Percentiles rank a stretch among this genome's conserved stretches.
Evolutionary conservation across 805 yeast genomes (phyloP).

Genomic region (Candida peoriensis): DNA sequence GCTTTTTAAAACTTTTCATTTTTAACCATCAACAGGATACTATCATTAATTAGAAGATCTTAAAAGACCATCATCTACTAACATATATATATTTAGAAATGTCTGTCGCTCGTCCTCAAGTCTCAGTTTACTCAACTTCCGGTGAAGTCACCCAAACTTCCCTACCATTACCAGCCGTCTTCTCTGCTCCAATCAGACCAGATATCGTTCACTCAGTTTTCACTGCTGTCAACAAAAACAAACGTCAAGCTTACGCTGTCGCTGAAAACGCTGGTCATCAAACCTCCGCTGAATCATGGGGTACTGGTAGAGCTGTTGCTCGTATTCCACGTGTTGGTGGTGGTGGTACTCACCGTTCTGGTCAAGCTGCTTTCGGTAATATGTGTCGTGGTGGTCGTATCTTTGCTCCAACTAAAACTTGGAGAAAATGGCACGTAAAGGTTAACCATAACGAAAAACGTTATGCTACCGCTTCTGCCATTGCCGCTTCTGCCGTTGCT

Average conservation of each 20-base stretch:
- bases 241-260: conserved; percentile 99
- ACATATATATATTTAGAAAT: conserved; percentile 27
- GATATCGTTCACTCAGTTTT: conserved; percentile 98
- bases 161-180: conserved; percentile 95
- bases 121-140: conserved; percentile 82
- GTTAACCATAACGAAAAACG: conserved; percentile 99
- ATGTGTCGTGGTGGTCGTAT: conserved; percentile 99
- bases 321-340: conserved; percentile 99
- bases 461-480: conserved; percentile 99
- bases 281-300: conserved; percentile 99
- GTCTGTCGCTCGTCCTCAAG: conserved; percentile 87
- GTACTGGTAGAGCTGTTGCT: conserved; percentile 99
- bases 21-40: neutral
- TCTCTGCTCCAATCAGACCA: conserved; percentile 99
- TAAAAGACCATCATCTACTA: conserved; percentile 11
- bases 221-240: conserved; percentile 99
- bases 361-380: conserved; percentile 99
- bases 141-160: conserved; percentile 85
- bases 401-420: conserved; percentile 99
- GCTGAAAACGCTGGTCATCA: conserved; percentile 99
- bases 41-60: no score
- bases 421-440: conserved; percentile 99
- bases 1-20: conserved; percentile 9
- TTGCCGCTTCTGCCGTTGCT: conserved; percentile 98
- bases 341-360: conserved; percentile 99